A percentile compares a stretch with the other conserved stretches of the same genome.
Conservation (phyloP, 2,329 filamentous ascomycete species). For the Colletotrichum australisinense region DNA sequence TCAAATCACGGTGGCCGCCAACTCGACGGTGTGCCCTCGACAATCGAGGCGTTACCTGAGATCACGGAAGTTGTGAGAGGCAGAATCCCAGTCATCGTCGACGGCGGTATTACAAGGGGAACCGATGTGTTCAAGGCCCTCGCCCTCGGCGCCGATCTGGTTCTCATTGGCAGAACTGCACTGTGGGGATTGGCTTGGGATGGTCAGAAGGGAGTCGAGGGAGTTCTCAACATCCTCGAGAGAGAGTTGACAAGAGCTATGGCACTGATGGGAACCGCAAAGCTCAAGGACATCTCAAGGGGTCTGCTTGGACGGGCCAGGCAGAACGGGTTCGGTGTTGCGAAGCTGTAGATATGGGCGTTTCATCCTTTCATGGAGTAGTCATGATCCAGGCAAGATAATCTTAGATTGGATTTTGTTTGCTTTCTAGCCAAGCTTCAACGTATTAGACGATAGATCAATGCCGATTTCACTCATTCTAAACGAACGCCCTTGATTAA, state of each 20-base stretch:
- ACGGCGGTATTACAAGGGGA: constrained; percentile 31
- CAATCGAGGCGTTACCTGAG: constrained; percentile 36
- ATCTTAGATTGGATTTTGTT: not conserved
- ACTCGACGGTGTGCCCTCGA: constrained; percentile 34
- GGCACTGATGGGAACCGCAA: constrained; percentile 29
- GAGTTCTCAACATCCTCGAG: constrained; percentile 29
- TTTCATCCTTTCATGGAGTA: not conserved
- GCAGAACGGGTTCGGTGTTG: constrained; percentile 23
- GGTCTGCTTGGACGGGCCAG: constrained; percentile 20
- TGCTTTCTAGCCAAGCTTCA: not conserved
- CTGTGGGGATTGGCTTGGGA: constrained; percentile 35
- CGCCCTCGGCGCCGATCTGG: constrained; percentile 27
- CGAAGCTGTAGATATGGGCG: constrained; percentile 8
- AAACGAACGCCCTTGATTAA: no score
- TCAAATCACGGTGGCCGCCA: constrained; percentile 40
- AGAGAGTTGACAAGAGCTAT: constrained; percentile 26
- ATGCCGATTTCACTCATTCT: no score
- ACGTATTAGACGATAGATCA: no score
- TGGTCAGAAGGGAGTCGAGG: constrained; percentile 34
- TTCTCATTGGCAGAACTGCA: constrained; percentile 29
- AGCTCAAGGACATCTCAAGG: constrained; percentile 27
- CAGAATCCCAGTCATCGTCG: constrained; percentile 39
- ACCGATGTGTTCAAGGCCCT: constrained; percentile 34
- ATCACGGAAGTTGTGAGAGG: constrained; percentile 22
- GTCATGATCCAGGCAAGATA: not conserved